Conservation (phyloP, 1,284 basidiomycete genomes). For the Ganoderma lingzhi region DNA sequence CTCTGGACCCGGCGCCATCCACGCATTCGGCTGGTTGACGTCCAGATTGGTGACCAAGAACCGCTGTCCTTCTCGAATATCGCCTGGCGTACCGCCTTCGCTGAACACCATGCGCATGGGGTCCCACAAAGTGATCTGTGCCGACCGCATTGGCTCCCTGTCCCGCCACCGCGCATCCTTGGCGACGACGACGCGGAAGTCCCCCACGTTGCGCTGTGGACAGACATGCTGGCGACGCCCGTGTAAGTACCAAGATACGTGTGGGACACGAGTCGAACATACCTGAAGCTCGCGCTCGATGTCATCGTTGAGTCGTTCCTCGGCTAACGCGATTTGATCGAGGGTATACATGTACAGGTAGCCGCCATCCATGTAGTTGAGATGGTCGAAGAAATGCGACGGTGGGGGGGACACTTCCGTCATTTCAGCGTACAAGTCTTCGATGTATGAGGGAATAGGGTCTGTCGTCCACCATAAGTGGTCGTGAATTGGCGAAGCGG, state of each 20-base stretch:
- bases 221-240: conserved; percentile 59
- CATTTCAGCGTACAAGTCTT: conserved; percentile 56
- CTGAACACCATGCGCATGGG: conserved; percentile 59
- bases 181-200: conserved; percentile 82
- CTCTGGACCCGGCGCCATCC: conserved; percentile 39
- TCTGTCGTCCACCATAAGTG: conserved; percentile 12
- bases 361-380: conserved; percentile 59
- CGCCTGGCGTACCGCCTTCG: conserved; percentile 60
- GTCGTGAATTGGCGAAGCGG: background rate
- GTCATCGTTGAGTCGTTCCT: conserved; percentile 60
- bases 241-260: background rate
- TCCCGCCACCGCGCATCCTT: conserved; percentile 70
- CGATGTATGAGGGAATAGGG: conserved; percentile 58
- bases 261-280: background rate
- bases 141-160: conserved; percentile 62
- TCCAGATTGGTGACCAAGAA: conserved; percentile 61
- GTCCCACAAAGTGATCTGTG: conserved; percentile 89
- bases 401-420: conserved; percentile 43
- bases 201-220: conserved; percentile 82
- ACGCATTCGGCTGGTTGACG: conserved; percentile 38
- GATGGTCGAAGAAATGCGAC: conserved; percentile 21
- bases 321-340: conserved; percentile 58
- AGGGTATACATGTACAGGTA: conserved; percentile 70
- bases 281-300: conserved; percentile 72
- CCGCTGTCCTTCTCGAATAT: conserved; percentile 70